Percentiles rank a stretch among this genome's conserved stretches.
These are phyloP conservation scores for Aspergillus neoniger DNA, from an alignment of 2,329 filamentous ascomycete genomes.

Conservation along the genomic window DNA sequence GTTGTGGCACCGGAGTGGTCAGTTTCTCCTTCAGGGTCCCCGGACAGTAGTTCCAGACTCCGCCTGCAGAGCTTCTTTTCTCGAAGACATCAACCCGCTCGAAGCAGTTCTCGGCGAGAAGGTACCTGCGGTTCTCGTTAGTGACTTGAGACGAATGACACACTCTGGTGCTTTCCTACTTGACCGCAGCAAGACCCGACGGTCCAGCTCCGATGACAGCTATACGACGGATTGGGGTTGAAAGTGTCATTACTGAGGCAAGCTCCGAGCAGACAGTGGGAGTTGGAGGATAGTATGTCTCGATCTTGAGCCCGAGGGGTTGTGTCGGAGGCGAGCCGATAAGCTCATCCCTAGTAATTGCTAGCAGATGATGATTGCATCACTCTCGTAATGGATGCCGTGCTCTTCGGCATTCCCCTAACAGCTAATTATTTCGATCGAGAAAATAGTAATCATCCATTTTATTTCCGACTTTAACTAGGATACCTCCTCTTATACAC, in stretches of 20 bases:
- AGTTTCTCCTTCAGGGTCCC: slow-evolving; percentile 48
- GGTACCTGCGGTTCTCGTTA: slow-evolving; percentile 55
- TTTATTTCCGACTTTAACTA: background rate
- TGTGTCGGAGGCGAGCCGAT: background rate
- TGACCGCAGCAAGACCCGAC: slow-evolving; percentile 74
- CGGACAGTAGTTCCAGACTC: slow-evolving; percentile 80
- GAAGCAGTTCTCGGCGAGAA: slow-evolving; percentile 71
- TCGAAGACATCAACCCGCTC: slow-evolving; percentile 76
- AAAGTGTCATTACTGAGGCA: slow-evolving; percentile 22
- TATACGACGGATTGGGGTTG: slow-evolving; percentile 47
- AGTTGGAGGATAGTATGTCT: background rate
- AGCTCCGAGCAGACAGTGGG: background rate
- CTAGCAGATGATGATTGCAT: background rate
- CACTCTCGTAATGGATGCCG: background rate
- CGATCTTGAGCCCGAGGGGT: background rate
- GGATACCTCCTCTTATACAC: background rate
- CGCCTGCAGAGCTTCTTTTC: slow-evolving; percentile 73
- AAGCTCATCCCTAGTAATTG: background rate
- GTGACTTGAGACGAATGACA: slow-evolving; percentile 3
- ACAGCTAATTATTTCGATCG: too few relatives aligned
- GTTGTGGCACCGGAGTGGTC: slow-evolving; percentile 63
- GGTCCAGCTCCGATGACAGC: slow-evolving; percentile 84
- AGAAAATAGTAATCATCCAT: too few relatives aligned
- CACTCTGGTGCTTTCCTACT: slow-evolving; percentile 43
- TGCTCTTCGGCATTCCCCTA: background rate